Percentiles rank a stretch among this genome's conserved stretches.
These are phyloP conservation scores for Barnettozyma hawaiiensis DNA, from an alignment of 1,139 yeast genomes.

Conservation along the genomic window DNA sequence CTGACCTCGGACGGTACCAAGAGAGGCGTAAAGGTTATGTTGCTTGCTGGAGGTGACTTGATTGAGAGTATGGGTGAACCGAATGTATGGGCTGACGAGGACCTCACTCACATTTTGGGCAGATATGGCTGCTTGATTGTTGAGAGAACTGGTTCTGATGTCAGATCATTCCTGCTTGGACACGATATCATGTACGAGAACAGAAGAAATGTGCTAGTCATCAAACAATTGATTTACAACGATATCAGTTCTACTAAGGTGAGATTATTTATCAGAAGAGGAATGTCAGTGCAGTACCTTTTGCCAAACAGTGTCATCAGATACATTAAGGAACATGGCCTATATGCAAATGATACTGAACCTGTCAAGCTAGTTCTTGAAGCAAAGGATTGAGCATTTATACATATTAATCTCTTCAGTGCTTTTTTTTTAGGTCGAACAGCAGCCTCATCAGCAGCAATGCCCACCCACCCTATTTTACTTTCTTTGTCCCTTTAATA, in stretches of 20 bases:
- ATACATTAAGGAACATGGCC: conserved; percentile 85
- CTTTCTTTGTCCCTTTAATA: no score
- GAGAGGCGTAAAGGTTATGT: conserved; percentile 90
- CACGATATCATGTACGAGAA: conserved; percentile 98
- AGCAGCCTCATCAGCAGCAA: neutral
- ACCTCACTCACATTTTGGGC: conserved; percentile 90
- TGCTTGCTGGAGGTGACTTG: conserved; percentile 95
- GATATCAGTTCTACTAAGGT: conserved; percentile 95
- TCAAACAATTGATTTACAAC: conserved; percentile 91
- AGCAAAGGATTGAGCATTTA: conserved; percentile 20
- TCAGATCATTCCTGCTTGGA: conserved; percentile 79
- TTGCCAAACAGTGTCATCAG: conserved; percentile 93
- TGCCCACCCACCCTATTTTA: no score
- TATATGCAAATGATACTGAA: conserved; percentile 80
- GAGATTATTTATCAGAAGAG: conserved; percentile 82
- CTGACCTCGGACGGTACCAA: conserved; percentile 63
- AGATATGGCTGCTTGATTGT: conserved; percentile 94
- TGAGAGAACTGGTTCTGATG: conserved; percentile 96
- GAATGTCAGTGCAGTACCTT: conserved; percentile 94
- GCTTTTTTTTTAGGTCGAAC: neutral
- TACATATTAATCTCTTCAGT: neutral
- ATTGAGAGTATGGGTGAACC: conserved; percentile 99
- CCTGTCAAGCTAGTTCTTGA: conserved; percentile 79
- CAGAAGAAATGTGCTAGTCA: conserved; percentile 85
- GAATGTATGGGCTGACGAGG: conserved; percentile 97